Base-by-base conservation (phyloP, 2,329 filamentous ascomycete species). In the Epichloe gansuensis region DNA sequence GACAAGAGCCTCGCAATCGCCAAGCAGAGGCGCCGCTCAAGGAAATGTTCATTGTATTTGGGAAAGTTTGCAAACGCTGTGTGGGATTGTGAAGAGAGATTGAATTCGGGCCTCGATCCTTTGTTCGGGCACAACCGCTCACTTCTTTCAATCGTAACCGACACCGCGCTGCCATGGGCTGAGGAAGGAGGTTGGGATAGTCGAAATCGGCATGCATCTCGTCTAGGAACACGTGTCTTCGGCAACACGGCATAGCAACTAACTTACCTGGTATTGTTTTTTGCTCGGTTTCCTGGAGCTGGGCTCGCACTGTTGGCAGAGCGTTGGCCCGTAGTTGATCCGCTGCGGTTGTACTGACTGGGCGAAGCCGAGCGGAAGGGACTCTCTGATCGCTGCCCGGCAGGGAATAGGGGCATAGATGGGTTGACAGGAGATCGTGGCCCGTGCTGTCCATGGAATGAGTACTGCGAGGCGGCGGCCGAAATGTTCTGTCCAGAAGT, bases 101-200 rank as follows among this genome's bases (percentile, higher is more conserved):
- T 31, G 31, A 31, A 11, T 31, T 8, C 4, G 31, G 31, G 31
- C 31, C 13, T n/a, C 7, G 36, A n/a, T 2, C 13, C 7, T 13
- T 39, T n/a, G 36, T 25, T 47, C n/a, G 34, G 21, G 25, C 36
- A 25, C 9, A 25, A 36, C 5, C 12, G 4, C 7, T 38, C 13
- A 7, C 17, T n/a, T 35, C 4, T 21, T 31, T 12, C 71, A 65
- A 21, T 73, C 70, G 56, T 73, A 73, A 41, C 70, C 70, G 45
- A 70, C 70, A 54, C 70, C 70, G 54, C 70, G 70, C 57, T 73
- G 70, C 70, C 70, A 73, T 27, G 70, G 70, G 58, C 70, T 72
- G 46, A 52, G 27, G 40, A 17, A 17, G 25, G 17, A 9, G 12
- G 23, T 13, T 27, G 12, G n/a, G 51, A 60, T 55, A 61, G 62